Evolutionary conservation across 176 grass and related monocot species (phyloP), one percentile per base, ranked within the genome.

Genomic region (Lolium perenne): DNA sequence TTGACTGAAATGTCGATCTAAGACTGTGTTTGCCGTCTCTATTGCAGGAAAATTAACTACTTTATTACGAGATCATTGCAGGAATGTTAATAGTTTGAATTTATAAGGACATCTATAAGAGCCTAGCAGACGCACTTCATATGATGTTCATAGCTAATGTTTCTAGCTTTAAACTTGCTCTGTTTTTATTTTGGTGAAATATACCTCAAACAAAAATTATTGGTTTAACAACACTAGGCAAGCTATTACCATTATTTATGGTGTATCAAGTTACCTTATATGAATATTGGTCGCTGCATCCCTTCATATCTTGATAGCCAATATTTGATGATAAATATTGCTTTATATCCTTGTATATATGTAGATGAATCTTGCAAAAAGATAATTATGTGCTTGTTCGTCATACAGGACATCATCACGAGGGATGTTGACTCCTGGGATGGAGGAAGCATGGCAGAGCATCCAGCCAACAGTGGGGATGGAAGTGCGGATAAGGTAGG

Each of bases 321-420:
- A 4, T 58, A 66, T 83, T 74, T 91, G 9, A 8, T 87, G n/a
- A 6, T 91, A 80, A 83, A 49, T 84, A 35, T 65, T 48, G 10
- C 43, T 77, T 81, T 89, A 43, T 41, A 41, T 41, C 40, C 40
- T 41, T 41, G 40, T 29, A 29, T 29, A 29, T 73, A 56, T 82
- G 57, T 78, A 97, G 95, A 91, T 32, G 85, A 81, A 61, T 84
- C 72, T 84, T 95, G 92, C 80, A 63, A 87, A 48, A 97, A 95
- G 64, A 65, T 47, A 80, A 18, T 29, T 29, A 29, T 29, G 26
- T 29, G 26, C 26, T 29, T 29, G 2, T 29, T 29, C 26, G 26
- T 29, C 26, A 29, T 29, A 29, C 26, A 29, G 26, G 26, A 29
- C 26, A 29, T 29, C 26, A 29, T 29, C 26, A 29, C 26, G 26